Evolutionary conservation across 1,284 basidiomycete species (phyloP).

Genomic region (Ustilago nuda): DNA sequence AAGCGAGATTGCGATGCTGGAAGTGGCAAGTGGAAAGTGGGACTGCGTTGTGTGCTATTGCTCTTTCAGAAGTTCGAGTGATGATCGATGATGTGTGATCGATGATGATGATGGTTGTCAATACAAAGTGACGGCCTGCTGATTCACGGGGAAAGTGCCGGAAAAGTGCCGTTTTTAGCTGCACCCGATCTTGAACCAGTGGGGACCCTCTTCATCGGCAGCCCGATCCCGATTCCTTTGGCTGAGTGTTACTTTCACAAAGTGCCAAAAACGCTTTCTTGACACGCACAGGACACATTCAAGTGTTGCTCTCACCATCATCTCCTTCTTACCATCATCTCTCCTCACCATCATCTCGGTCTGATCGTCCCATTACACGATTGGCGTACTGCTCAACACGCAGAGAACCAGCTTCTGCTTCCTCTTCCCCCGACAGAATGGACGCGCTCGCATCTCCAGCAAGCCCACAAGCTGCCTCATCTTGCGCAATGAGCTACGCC

Average conservation of each 20-base stretch:
- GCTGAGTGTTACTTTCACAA: conserved; percentile 1
- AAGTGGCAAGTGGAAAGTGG: not conserved
- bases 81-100: too few relatives aligned
- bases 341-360: not conserved
- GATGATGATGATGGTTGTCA: too few relatives aligned
- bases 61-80: not conserved
- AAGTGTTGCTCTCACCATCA: conserved; percentile 1
- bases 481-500: conserved; percentile 12
- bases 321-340: not conserved
- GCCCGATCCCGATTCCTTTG: not conserved
- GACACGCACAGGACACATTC: conserved; percentile 2
- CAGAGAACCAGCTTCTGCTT: not conserved
- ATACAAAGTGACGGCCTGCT: not conserved
- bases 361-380: not conserved
- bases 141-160: conserved; percentile 2
- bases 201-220: not conserved
- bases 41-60: not conserved
- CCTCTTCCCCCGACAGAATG: conserved; percentile 3
- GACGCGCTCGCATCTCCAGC: conserved; percentile 18
- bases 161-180: not conserved
- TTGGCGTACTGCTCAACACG: not conserved
- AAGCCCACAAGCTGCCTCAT: conserved; percentile 13
- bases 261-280: not conserved
- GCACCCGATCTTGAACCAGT: too few relatives aligned
- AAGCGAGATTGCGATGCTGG: not conserved